A percentile compares a stretch with the other conserved stretches of the same genome.
Evolutionary conservation across 108 stramenopile species (phyloP).

Genomic region (Pseudonitzschia pungens): DNA sequence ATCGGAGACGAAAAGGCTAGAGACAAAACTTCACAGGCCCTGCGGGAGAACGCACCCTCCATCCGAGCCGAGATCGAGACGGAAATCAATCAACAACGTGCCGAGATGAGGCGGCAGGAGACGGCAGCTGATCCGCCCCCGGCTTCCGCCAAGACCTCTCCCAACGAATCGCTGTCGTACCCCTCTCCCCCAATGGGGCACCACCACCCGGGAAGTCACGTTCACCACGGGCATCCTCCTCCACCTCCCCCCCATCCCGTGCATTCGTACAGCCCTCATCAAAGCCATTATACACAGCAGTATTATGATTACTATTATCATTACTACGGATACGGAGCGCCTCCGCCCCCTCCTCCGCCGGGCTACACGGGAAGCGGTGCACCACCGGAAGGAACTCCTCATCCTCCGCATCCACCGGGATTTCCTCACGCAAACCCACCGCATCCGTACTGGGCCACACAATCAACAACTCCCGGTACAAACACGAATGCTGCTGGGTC

Average conservation of each 20-base stretch:
- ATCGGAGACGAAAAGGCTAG: constrained; percentile 85
- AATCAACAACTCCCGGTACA: background rate
- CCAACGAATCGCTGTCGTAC: constrained; percentile 3
- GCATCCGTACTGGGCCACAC: background rate
- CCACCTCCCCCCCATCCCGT: constrained; percentile 23
- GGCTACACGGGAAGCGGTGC: background rate
- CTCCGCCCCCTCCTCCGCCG: constrained; percentile 18
- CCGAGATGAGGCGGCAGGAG: constrained; percentile 41
- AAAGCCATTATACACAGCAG: constrained; percentile 18
- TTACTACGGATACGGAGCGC: constrained; percentile 25
- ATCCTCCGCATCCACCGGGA: background rate
- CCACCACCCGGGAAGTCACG: constrained; percentile 4
- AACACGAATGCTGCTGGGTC: background rate
- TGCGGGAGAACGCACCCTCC: constrained; percentile 81
- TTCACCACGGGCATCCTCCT: background rate
- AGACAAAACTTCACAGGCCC: constrained; percentile 82
- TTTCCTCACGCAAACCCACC: background rate
- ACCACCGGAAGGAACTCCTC: background rate
- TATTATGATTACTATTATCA: constrained; percentile 25
- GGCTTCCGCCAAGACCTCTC: constrained; percentile 15
- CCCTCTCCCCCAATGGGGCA: constrained; percentile 18
- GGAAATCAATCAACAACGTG: constrained; percentile 55
- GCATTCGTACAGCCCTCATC: constrained; percentile 6
- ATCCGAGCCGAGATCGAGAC: constrained; percentile 69
- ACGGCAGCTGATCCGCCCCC: background rate